Conservation (phyloP, 1,139 yeast genomes). For the Nakaseomyces bracarensis region DNA sequence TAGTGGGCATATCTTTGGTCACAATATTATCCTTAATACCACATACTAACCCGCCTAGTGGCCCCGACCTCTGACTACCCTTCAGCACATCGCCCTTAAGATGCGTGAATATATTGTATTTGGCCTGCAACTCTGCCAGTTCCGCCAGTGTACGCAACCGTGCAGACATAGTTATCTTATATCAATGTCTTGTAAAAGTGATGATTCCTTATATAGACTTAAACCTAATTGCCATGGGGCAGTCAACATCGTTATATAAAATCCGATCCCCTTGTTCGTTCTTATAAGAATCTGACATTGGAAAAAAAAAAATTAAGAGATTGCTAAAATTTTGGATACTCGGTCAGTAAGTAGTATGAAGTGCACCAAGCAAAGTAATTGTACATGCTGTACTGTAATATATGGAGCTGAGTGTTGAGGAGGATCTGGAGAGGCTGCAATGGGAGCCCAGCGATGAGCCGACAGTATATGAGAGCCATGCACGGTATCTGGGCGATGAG, state of each 20-base stretch:
- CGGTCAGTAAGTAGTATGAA: too few relatives aligned
- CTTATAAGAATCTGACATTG: too few relatives aligned
- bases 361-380: too few relatives aligned
- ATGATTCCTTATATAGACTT: too few relatives aligned
- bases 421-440: not conserved
- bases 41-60: not conserved
- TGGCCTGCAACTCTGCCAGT: conserved; percentile 4
- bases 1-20: conserved; percentile 55
- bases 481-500: not conserved
- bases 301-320: too few relatives aligned
- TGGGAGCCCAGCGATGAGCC: not conserved
- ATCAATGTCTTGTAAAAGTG: too few relatives aligned
- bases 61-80: not conserved
- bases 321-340: too few relatives aligned
- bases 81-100: conserved; percentile 1
- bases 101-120: conserved; percentile 5
- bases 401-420: not conserved
- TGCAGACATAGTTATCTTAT: too few relatives aligned
- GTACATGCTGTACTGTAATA: not conserved
- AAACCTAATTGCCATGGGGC: too few relatives aligned
- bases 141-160: too few relatives aligned
- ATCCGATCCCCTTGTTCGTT: too few relatives aligned
- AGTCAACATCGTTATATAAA: too few relatives aligned
- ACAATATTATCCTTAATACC: conserved; percentile 76
- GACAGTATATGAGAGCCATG: not conserved